phyloP scores from a whole-genome alignment of 2,329 filamentous ascomycete genomes.

The Fonsecaea erecta region DNA sequence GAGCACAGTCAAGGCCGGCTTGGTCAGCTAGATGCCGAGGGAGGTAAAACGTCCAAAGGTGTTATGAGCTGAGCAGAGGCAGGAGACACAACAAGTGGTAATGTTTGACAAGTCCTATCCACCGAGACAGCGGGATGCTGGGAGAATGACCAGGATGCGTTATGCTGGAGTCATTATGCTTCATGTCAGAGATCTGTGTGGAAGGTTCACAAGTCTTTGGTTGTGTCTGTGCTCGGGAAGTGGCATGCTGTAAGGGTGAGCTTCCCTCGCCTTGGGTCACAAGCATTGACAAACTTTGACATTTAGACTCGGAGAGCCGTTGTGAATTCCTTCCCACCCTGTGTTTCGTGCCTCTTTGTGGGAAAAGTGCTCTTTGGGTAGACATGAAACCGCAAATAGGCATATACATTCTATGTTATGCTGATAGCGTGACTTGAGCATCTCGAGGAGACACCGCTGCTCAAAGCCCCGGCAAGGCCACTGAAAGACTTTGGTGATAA shows the following conservation, averaged over 20 bases:
- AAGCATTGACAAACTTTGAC: background rate
- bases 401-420: background rate
- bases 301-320: background rate
- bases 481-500: background rate
- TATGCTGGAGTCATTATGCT: no score
- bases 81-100: background rate
- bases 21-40: background rate
- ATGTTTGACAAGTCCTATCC: background rate
- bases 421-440: background rate
- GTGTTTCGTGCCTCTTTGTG: background rate
- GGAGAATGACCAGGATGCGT: background rate
- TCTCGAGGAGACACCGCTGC: background rate
- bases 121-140: background rate
- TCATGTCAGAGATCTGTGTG: background rate
- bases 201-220: background rate
- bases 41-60: background rate
- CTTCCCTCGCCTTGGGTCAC: background rate
- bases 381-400: no score
- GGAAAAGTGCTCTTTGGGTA: background rate
- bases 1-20: slow-evolving; percentile 3
- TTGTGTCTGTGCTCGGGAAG: background rate
- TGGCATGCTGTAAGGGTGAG: background rate
- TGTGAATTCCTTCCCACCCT: background rate
- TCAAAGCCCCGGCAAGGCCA: background rate
- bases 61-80: background rate